Evolutionary conservation across 495 filamentous ascomycete genomes (phyloP).

Genomic region (Podospora sp.): DNA sequence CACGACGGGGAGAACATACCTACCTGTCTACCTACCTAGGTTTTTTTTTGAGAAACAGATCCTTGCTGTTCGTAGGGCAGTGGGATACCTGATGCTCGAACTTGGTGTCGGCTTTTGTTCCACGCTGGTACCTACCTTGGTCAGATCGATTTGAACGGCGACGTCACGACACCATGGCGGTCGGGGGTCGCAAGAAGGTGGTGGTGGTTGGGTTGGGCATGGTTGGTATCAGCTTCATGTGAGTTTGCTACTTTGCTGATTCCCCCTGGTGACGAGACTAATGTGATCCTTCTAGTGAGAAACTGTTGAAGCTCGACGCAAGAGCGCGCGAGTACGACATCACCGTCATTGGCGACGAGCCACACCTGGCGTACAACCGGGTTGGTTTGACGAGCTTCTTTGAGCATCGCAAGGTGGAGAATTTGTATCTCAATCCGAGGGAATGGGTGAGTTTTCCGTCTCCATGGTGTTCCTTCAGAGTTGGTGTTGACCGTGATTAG

Average conservation of each 20-base stretch:
- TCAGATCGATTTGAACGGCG: too few species aligned
- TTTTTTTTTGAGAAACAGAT: too few species aligned
- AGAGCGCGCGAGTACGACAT: constrained; percentile 79
- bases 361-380: constrained; percentile 91
- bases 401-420: constrained; percentile 84
- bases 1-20: too few species aligned
- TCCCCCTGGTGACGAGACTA: not conserved
- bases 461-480: not conserved
- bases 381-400: constrained; percentile 96
- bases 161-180: constrained; percentile 37
- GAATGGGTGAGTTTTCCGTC: constrained; percentile 71
- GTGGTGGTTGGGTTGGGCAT: constrained; percentile 93
- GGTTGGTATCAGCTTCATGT: constrained; percentile 96
- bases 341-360: constrained; percentile 89
- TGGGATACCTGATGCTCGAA: not conserved
- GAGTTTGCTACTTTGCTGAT: constrained; percentile 33
- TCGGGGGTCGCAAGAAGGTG: constrained; percentile 62
- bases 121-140: not conserved
- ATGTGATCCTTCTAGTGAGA: constrained; percentile 58
- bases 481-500: constrained; percentile 20
- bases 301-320: constrained; percentile 83
- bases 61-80: too few species aligned
- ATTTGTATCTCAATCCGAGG: constrained; percentile 83
- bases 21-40: too few species aligned
- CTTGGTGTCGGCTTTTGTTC: not conserved